Evolutionary conservation across 2,329 filamentous ascomycete genomes (phyloP).

Genomic region (Fusarium verrucosum): DNA sequence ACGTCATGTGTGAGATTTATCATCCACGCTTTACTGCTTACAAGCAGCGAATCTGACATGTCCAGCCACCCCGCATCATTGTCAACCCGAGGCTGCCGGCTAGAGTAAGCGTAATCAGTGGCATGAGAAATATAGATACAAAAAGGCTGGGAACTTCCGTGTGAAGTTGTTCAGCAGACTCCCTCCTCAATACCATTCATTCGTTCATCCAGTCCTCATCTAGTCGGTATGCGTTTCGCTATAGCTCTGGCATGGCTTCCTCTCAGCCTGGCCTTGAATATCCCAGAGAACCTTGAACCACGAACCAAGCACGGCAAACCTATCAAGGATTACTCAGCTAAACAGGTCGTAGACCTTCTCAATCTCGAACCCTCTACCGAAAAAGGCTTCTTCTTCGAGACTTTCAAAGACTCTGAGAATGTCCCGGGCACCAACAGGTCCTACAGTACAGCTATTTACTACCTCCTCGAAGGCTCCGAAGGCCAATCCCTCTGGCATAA

Average conservation of each 20-base stretch:
- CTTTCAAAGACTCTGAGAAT: constrained; percentile 53
- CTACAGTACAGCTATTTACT: constrained; percentile 62
- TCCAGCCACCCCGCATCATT: constrained; percentile 7
- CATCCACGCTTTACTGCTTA: constrained; percentile 1
- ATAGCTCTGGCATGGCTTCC: constrained; percentile 2
- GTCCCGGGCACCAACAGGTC: constrained; percentile 49
- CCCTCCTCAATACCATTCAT: not conserved
- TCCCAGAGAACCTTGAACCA: constrained; percentile 3
- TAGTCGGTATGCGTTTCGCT: not conserved
- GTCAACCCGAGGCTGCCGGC: not conserved
- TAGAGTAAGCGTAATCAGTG: not conserved
- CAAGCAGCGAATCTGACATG: constrained; percentile 10
- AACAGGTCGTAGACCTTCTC: constrained; percentile 56
- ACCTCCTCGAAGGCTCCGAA: constrained; percentile 57
- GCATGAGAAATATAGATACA: not conserved
- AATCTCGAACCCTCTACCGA: constrained; percentile 56
- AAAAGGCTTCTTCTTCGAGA: constrained; percentile 60
- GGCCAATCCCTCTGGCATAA: constrained; percentile 61
- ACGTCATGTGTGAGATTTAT: constrained; percentile 7
- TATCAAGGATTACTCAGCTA: constrained; percentile 41
- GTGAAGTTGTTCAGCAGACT: fast-evolving
- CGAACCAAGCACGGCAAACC: not conserved
- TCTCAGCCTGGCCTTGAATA: not conserved
- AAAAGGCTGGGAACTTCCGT: not conserved
- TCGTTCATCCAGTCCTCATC: too few species aligned